phyloP scores from a whole-genome alignment of 768 basidiomycete genomes.

The Baorangia bicolor region DNA sequence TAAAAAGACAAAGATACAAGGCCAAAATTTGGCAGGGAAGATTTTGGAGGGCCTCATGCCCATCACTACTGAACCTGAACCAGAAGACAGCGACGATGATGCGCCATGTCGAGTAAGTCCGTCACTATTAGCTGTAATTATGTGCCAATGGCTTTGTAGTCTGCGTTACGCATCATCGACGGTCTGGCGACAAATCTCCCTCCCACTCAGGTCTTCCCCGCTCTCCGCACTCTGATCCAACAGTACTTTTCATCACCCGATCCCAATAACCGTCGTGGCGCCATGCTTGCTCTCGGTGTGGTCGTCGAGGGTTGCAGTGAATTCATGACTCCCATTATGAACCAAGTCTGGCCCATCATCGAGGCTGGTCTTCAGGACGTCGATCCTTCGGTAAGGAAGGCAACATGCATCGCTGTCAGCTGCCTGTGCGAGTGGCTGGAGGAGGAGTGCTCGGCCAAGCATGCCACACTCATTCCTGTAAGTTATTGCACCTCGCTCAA shows the following conservation, averaged over 20 bases:
- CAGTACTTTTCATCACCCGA: conserved; percentile 84
- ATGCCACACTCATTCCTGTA: conserved; percentile 83
- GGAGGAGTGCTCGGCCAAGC: conserved; percentile 85
- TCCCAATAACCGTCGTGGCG: conserved; percentile 79
- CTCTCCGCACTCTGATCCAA: conserved; percentile 77
- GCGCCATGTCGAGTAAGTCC: conserved; percentile 81
- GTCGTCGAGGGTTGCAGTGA: conserved; percentile 97
- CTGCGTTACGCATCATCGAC: conserved; percentile 93
- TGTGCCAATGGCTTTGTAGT: conserved; percentile 42
- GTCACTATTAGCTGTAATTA: neutral
- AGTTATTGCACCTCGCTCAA: conserved; percentile 23
- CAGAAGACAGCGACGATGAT: conserved; percentile 91
- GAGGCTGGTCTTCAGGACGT: conserved; percentile 83
- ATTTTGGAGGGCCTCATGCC: conserved; percentile 94
- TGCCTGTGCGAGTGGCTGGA: conserved; percentile 98
- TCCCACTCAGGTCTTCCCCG: conserved; percentile 93
- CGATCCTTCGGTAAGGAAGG: conserved; percentile 87
- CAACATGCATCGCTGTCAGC: conserved; percentile 93
- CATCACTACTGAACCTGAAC: conserved; percentile 90
- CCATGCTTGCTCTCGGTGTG: conserved; percentile 93
- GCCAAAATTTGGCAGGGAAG: conserved; percentile 73
- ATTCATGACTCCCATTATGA: conserved; percentile 93
- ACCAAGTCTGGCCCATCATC: conserved; percentile 90
- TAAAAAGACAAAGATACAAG: conserved; percentile 96
- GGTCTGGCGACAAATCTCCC: conserved; percentile 89